phyloP scores from a whole-genome alignment of 306 rosid species.

The Ormosia emarginata region DNA sequence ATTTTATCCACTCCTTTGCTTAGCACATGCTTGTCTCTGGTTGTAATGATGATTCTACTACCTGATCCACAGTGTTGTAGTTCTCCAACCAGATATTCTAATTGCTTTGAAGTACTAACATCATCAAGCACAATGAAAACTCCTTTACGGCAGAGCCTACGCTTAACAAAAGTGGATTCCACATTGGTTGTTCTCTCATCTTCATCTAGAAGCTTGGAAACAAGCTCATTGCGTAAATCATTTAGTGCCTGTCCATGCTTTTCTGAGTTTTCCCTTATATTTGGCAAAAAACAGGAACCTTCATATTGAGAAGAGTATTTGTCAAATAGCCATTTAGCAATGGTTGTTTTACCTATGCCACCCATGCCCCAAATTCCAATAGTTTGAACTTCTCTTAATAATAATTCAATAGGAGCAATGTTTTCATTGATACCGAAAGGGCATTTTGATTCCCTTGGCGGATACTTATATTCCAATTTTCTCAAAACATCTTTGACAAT shows the following conservation, averaged over 20 bases:
- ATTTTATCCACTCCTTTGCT: not conserved
- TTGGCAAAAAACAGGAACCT: not conserved
- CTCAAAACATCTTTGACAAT: no score
- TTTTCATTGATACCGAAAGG: no score
- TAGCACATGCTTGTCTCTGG: not conserved
- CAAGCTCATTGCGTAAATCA: not conserved
- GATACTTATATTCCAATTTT: no score
- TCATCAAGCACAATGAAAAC: slow-evolving; percentile 13
- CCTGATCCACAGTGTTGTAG: not conserved
- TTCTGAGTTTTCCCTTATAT: not conserved
- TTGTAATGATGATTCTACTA: not conserved
- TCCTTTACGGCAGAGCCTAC: not conserved
- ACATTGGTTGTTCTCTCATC: not conserved
- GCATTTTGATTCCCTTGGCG: no score
- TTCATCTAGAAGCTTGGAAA: not conserved
- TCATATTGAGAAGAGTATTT: no score
- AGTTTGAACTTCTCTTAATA: no score
- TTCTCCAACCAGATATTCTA: not conserved
- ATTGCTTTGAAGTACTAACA: not conserved
- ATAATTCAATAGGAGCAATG: no score
- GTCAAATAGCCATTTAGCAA: no score
- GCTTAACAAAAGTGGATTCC: not conserved
- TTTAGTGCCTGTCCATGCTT: not conserved
- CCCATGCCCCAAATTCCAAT: no score
- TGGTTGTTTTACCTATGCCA: no score